Evolutionary conservation across 345 rosid species (phyloP), one percentile per base, ranked within the genome.

Genomic region (Kandelia obovata): DNA sequence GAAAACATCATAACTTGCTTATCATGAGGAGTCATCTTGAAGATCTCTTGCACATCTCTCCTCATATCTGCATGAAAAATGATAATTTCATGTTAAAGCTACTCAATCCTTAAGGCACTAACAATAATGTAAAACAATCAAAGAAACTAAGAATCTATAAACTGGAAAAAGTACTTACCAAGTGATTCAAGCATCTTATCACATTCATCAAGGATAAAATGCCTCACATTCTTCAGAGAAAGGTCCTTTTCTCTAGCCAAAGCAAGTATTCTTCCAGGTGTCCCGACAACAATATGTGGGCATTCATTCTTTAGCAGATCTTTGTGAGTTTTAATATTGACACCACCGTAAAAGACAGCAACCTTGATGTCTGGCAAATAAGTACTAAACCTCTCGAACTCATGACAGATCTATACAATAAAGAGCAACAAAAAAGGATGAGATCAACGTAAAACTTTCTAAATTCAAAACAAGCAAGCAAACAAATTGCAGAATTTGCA

Each of bases 1-100:
- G 98, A 94, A 78, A 94, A 94, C 98, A 94, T 91, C 98, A 94
- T 94, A 23, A 94, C 97, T 85, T 94, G 98, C 79, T 94, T 94
- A 64, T 89, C 97, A 59, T 89, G 97, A 51, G 97, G 98, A 53
- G 98, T 94, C 96, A 89, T 83, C 82, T 91, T 91, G 79, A 94
- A 94, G 20, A 94, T 94, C 83, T 91, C 95, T 78, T 94, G 98
- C 74, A 94, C 97, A 82, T 94, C 97, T 63, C 92, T 88, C 73
- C 98, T 78, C 98, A 94, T 94, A 67, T 91, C 96, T 94, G 87
- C 62, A 73, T 43, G 60, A 61, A 5, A 51, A 43, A 43, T 43
- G 16, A 11, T 13, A 43, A 43, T 43, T 43, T 43, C 49, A 13
- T 43, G 49, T 43, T 4, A 43, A 39, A 15, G 49, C 49, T 13